phyloP scores from a whole-genome alignment of 2,329 filamentous ascomycete genomes.

The Colletotrichum coccodes region DNA sequence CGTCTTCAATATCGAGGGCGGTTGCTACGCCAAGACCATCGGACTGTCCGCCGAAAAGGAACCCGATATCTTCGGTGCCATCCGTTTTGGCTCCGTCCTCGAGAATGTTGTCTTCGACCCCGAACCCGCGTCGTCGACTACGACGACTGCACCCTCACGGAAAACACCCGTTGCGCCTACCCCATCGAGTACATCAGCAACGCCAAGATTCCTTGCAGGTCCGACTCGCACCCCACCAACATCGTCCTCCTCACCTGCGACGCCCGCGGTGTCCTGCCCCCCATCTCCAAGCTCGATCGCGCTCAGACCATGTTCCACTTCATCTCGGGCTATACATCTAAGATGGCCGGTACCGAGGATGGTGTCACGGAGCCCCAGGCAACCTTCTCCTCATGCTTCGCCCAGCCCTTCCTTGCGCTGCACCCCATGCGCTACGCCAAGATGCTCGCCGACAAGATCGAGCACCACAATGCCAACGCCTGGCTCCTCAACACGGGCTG shows the following conservation, averaged over 20 bases:
- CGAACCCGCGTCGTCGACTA: conserved; percentile 92
- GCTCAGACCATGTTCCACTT: conserved; percentile 99
- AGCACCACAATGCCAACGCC: conserved; percentile 92
- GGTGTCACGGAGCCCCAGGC: conserved; percentile 97
- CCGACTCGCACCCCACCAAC: conserved; percentile 89
- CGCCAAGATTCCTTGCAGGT: conserved; percentile 97
- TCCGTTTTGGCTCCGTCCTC: conserved; percentile 95
- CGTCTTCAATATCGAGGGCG: conserved; percentile 99
- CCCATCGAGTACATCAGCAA: conserved; percentile 99
- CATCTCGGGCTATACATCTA: conserved; percentile 99
- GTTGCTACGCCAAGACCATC: conserved; percentile 99
- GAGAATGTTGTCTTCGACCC: conserved; percentile 99
- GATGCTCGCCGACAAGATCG: conserved; percentile 99
- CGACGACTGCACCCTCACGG: conserved; percentile 92
- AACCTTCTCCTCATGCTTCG: conserved; percentile 99
- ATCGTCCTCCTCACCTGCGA: conserved; percentile 98
- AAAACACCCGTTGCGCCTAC: conserved; percentile 98
- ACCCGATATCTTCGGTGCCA: conserved; percentile 95
- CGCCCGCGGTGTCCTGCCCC: conserved; percentile 94
- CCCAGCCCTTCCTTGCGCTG: conserved; percentile 97
- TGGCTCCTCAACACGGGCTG: conserved; percentile 99
- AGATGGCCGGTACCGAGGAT: conserved; percentile 99
- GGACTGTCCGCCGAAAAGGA: conserved; percentile 98
- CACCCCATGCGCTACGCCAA: conserved; percentile 99
- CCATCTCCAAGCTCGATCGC: conserved; percentile 95